These are phyloP conservation scores for Triticum turgidum DNA, from an alignment of 176 grass and related monocot species.

Conservation along the genomic window DNA sequence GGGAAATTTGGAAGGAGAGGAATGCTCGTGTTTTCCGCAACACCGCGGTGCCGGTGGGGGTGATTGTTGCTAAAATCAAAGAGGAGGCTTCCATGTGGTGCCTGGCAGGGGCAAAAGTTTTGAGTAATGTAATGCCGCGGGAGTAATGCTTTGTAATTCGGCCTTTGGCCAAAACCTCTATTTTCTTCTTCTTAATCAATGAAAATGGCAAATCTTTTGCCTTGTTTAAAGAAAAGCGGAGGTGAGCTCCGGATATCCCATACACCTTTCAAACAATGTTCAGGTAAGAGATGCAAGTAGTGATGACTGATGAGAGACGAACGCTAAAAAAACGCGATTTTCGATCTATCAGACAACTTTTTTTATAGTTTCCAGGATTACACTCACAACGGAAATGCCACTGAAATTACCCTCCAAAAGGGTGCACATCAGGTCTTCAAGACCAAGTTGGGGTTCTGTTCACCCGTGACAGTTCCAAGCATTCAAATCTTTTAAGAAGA, in stretches of 20 bases:
- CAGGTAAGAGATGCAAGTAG: not conserved
- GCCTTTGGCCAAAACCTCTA: too few relatives aligned
- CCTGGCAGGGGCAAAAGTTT: too few relatives aligned
- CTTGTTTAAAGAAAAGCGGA: too few relatives aligned
- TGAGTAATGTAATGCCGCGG: too few relatives aligned
- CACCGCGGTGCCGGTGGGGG: too few relatives aligned
- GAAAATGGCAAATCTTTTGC: too few relatives aligned
- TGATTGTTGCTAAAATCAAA: too few relatives aligned
- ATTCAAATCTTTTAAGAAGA: slow-evolving; percentile 93
- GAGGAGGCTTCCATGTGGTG: too few relatives aligned
- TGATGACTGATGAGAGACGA: not conserved
- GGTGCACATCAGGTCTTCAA: slow-evolving; percentile 33
- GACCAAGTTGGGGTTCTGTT: slow-evolving; percentile 65
- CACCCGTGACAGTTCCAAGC: slow-evolving; percentile 60
- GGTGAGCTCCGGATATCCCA: not conserved
- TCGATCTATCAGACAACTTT: slow-evolving; percentile 56
- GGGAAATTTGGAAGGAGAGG: too few relatives aligned
- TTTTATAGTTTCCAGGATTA: slow-evolving; percentile 63
- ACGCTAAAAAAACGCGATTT: not conserved
- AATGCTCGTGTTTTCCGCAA: too few relatives aligned
- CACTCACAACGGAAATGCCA: slow-evolving; percentile 47
- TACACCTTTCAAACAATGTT: not conserved
- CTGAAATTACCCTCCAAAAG: slow-evolving; percentile 35
- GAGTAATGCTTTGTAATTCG: too few relatives aligned
- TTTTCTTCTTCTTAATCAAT: too few relatives aligned